Percentiles rank a stretch among this genome's conserved stretches.
These are phyloP conservation scores for Geotrichum klebahnii DNA, from an alignment of 1,139 yeast species.

Conservation along the genomic window DNA sequence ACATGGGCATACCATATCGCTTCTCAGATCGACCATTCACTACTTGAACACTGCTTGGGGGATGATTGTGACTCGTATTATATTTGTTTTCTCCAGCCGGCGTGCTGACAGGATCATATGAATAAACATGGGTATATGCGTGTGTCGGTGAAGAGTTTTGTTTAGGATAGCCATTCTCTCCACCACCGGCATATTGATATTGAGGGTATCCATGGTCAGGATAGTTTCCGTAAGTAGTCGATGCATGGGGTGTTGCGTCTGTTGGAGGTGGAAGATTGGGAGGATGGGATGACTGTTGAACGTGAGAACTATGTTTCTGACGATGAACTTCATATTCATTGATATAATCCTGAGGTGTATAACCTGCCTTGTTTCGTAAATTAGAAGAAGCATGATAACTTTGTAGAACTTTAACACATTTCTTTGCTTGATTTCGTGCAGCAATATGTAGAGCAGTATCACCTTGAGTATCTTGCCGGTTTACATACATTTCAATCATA, in stretches of 20 bases:
- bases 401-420: slow-evolving; percentile 67
- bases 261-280: slow-evolving; percentile 21
- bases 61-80: too few relatives aligned
- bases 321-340: slow-evolving; percentile 43
- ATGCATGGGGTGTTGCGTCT: slow-evolving; percentile 12
- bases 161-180: slow-evolving; percentile 21
- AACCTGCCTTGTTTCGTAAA: slow-evolving; percentile 65
- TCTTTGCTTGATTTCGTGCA: slow-evolving; percentile 68
- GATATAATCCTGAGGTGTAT: slow-evolving; percentile 70
- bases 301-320: slow-evolving; percentile 6
- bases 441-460: slow-evolving; percentile 86
- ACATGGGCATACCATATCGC: slow-evolving; percentile 9
- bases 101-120: slow-evolving; percentile 18
- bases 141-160: slow-evolving; percentile 32
- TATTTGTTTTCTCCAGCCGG: slow-evolving; percentile 11
- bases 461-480: slow-evolving; percentile 77
- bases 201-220: slow-evolving; percentile 19
- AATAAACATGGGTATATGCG: slow-evolving; percentile 18
- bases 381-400: slow-evolving; percentile 70
- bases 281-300: too few relatives aligned
- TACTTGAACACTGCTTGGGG: slow-evolving; percentile 2
- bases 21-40: slow-evolving; percentile 10
- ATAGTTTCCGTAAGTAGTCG: slow-evolving; percentile 17
- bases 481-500: slow-evolving; percentile 53
- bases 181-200: slow-evolving; percentile 13